Base-by-base conservation (phyloP, 179 eudicot species). In the Nepenthes alata region DNA sequence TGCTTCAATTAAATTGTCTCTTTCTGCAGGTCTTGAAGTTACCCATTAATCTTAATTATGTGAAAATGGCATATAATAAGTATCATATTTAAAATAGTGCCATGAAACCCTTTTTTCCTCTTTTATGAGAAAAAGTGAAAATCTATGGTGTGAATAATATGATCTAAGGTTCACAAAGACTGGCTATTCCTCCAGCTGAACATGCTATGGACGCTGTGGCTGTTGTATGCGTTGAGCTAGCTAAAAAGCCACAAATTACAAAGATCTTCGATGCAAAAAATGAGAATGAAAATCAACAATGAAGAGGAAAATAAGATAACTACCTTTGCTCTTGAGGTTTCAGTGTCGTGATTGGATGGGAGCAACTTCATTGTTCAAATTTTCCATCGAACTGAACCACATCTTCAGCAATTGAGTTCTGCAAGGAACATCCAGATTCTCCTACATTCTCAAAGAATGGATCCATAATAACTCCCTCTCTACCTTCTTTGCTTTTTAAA, bases 401-500 rank as follows among this genome's bases (percentile, higher is more conserved):
- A 35, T 68, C 84, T 66, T 64, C 84, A 53, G 73, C 72, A 61
- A 66, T 67, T 37, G 77, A 80, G 52, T 64, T 72, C 50, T 67
- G 76, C 67, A 60, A 48, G 47, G 63, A 59, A 14, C 57, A 65
- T 54, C 63, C 10, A 67, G 58, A 14, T 59, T 39, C 62, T 41
- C 66, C 75, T 63, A 70, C 77, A 37, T 72, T 64, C 15, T 51
- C 57, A 37, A 70, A 61, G 60, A 70, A 67, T 37, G 75, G 78
- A 59, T 75, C 72, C 16, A 65, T 51, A 44, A 75, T 77, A 11
- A 47, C 57, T 54, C 64, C 75, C 16, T 70, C 78, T 25, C 51
- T 66, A 41, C 74, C 76, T 4, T 75, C 80, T 70, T 75, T 83
- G 12, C 65, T 45, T 59, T 78, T 84, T 45, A 70, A 58, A 52